Base-by-base conservation (phyloP, 2,329 filamentous ascomycete genomes). In the Curvularia lunata region DNA sequence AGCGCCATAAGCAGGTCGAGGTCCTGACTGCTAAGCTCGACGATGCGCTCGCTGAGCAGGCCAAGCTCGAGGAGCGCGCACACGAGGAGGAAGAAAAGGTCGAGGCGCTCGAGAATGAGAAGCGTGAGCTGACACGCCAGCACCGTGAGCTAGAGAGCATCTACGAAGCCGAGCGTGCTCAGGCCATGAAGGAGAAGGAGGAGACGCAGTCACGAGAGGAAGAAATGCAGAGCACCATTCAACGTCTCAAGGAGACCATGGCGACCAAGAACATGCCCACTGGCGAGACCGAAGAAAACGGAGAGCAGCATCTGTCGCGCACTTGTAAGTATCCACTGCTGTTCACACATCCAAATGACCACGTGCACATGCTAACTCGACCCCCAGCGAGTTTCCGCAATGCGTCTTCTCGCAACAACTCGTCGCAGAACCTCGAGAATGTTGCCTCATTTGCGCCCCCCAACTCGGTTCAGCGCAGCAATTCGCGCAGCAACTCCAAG, bases 71-170 rank as follows among this genome's bases (percentile, higher is more conserved):
- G 76, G 94, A 98, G 75, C 88, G 87, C 63, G 83, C 90, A 45
- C 93, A 97, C 75, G 93, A 97, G 77, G 88, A 87, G 70, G 92
- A 95, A 61, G 91, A 94, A 76, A 88, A 89, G 71, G 85, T 94
- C 57, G 92, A 97, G 77, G 82, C 85, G 7, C 82, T 98, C 52
- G 87, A 88, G 71, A 92, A 91, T 69, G 91, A 96, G 71, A 93
- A 95, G 79, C 87, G 91, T 68, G 93, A 98, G 67, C 84, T 89
- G 54, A 86, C 88, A 28, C 86, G 92, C 63, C 90, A 96, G 77
- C 91, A 91, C 72, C 87, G 94, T 63, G 95, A 99, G 76, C 88
- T 97, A 80, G 93, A 97, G 77, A 88, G 88, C 63, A 93, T 96
- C 64, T 96, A 97, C 76, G 94, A 98, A 77, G 88, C 90, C 43